phyloP scores from a whole-genome alignment of 495 filamentous ascomycete genomes.

The Lophium mytilinum region DNA sequence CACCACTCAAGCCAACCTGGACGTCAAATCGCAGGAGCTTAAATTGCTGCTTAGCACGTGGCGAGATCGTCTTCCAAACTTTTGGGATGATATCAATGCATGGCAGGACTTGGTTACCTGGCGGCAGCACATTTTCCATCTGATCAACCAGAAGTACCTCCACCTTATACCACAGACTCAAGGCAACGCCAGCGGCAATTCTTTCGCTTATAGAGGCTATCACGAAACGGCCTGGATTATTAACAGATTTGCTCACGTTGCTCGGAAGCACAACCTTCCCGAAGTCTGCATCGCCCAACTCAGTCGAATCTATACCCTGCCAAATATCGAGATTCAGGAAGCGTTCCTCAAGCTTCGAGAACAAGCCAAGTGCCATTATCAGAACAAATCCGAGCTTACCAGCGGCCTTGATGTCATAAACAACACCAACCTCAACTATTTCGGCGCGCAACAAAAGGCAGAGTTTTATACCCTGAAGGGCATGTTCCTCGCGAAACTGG shows the following conservation, averaged over 20 bases:
- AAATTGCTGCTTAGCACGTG: constrained; percentile 91
- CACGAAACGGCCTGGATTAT: constrained; percentile 99
- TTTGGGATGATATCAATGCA: constrained; percentile 98
- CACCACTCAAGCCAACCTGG: constrained; percentile 78
- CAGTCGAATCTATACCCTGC: constrained; percentile 94
- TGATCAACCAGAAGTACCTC: constrained; percentile 93
- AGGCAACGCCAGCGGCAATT: constrained; percentile 71
- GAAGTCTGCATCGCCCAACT: constrained; percentile 96
- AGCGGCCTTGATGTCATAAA: constrained; percentile 97
- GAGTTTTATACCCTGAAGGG: constrained; percentile 99
- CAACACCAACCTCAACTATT: constrained; percentile 98
- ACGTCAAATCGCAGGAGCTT: constrained; percentile 88
- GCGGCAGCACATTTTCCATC: constrained; percentile 96
- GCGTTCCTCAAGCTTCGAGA: constrained; percentile 95
- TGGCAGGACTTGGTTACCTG: constrained; percentile 99
- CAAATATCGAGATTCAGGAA: constrained; percentile 99
- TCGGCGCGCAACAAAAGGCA: constrained; percentile 89
- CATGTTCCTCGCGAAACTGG: constrained; percentile 95
- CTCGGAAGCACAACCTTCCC: constrained; percentile 90
- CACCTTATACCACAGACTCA: constrained; percentile 71
- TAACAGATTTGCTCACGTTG: constrained; percentile 96
- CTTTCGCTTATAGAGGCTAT: constrained; percentile 92
- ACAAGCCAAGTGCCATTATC: constrained; percentile 97
- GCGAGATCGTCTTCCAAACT: constrained; percentile 91
- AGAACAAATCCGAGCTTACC: constrained; percentile 82